Base-by-base conservation (phyloP, 139 green algal genomes). In the Micractinium sp. region DNA sequence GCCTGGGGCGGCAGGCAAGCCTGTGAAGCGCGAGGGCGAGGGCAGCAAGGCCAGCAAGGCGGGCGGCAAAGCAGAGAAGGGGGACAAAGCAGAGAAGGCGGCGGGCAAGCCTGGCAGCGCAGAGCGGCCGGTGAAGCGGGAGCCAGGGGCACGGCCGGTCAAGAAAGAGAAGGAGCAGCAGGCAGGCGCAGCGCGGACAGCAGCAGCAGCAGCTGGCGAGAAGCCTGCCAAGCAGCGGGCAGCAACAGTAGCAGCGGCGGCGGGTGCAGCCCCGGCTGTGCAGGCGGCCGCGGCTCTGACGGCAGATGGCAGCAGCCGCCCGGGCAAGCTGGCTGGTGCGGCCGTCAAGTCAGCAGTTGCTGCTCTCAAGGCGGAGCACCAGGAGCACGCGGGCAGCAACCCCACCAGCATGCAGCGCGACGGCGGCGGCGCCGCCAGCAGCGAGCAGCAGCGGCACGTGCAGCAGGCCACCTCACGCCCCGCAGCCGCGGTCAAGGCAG, bases 341-440 rank as follows among this genome's bases (percentile, higher is more conserved):
- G 81, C 56, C 15, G 53, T 63, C 33, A 86, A 86, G 36, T 39
- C 82, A 3, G 36, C 82, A 27, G 36, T 73, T 33, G 38, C n/a
- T 27, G 82, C 82, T 7, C 13, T 35, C 82, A 86, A 63, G 25
- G 33, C 60, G 1, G 61, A 56, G 66, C 82, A 35, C 29, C 83
- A 87, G 83, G 83, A 87, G 83, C 83, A 69, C 35, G 83, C 83
- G 15, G 83, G 83, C 36, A 87, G 83, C 83, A 87, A 87, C 67
- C 83, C 83, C 29, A 80, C 83, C 83, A 87, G 83, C 83, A 38
- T 87, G 83, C 63, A 87, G 56, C 83, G 66, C 7, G 83, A 69
- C 25, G 2, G 25, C 60, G 31, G 61, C 25, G 12, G 35, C n/a
- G 5, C 66, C 20, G 81, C 27, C 20, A 71, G 63, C 63, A 71